Percentiles rank a stretch among this genome's conserved stretches.
Evolutionary conservation across 2,329 filamentous ascomycete species (phyloP).

Genomic region (Botrytis porri): DNA sequence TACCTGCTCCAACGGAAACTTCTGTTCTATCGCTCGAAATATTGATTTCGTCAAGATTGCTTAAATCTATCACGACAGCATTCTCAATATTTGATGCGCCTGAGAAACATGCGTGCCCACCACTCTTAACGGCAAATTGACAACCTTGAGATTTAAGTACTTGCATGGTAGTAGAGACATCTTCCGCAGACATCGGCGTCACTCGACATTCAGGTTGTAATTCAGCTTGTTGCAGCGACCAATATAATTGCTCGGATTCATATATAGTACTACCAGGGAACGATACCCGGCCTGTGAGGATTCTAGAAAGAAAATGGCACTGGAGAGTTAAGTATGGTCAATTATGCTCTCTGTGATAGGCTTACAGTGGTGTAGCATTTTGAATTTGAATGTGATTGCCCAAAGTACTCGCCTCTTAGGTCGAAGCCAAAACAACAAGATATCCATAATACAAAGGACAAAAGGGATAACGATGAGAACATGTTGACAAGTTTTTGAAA

Average conservation of each 20-base stretch:
- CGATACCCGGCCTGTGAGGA: constrained; percentile 23
- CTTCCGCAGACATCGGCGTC: constrained; percentile 23
- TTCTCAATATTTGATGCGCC: constrained; percentile 50
- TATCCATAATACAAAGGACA: background rate
- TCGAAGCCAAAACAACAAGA: background rate
- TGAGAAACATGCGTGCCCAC: constrained; percentile 36
- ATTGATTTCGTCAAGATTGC: constrained; percentile 31
- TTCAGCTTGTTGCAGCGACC: constrained; percentile 31
- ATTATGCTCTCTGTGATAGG: background rate
- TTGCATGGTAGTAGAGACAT: constrained; percentile 27
- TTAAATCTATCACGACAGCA: constrained; percentile 50
- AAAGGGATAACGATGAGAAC: background rate
- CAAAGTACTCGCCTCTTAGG: no score
- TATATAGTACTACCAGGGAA: constrained; percentile 25
- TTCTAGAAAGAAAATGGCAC: background rate
- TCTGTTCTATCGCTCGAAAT: constrained; percentile 32
- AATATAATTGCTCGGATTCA: constrained; percentile 35
- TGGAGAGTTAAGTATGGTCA: background rate
- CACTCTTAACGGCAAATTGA: constrained; percentile 31
- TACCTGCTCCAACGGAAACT: constrained; percentile 40
- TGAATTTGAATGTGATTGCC: background rate
- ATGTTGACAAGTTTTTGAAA: background rate
- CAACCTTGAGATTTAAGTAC: constrained; percentile 22
- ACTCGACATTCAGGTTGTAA: constrained; percentile 28
- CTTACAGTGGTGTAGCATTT: background rate